Conservation (phyloP, 1,284 basidiomycete species). For the Butyriboletus regius region DNA sequence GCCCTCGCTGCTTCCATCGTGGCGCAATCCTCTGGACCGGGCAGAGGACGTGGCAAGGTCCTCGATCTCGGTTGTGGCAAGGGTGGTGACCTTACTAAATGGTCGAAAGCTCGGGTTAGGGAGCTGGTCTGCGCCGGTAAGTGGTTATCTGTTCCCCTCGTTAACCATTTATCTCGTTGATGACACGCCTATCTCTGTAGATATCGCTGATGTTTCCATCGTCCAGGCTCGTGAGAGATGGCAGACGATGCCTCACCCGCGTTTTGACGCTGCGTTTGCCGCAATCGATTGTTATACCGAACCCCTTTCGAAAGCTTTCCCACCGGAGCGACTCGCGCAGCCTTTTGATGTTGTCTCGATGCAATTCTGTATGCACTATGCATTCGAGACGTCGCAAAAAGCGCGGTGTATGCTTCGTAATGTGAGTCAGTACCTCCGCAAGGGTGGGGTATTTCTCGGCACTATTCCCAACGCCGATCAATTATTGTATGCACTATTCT, state of each 20-base stretch:
- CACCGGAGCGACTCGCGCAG: slow-evolving; percentile 47
- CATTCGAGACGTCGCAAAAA: slow-evolving; percentile 83
- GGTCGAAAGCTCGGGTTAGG: slow-evolving; percentile 78
- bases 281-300: slow-evolving; percentile 84
- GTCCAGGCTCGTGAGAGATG: slow-evolving; percentile 78
- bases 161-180: slow-evolving; percentile 5
- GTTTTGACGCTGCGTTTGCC: slow-evolving; percentile 75
- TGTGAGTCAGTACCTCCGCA: slow-evolving; percentile 71
- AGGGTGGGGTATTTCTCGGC: slow-evolving; percentile 85
- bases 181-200: slow-evolving; percentile 38
- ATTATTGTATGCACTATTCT: slow-evolving; percentile 55
- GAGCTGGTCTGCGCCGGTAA: slow-evolving; percentile 79
- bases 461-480: slow-evolving; percentile 85
- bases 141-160: slow-evolving; percentile 25
- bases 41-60: slow-evolving; percentile 59
- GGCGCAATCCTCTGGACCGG: slow-evolving; percentile 30
- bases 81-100: slow-evolving; percentile 94
- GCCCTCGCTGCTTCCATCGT: slow-evolving; percentile 40
- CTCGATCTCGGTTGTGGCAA: slow-evolving; percentile 97
- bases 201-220: slow-evolving; percentile 85
- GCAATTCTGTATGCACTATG: slow-evolving; percentile 99
- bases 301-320: slow-evolving; percentile 64
- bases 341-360: slow-evolving; percentile 91
- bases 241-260: slow-evolving; percentile 43
- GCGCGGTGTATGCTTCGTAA: slow-evolving; percentile 90